Percentiles rank a stretch among this genome's conserved stretches.
These are phyloP conservation scores for Pseudomassariella vexata DNA, from an alignment of 2,329 filamentous ascomycete genomes.

Conservation along the genomic window DNA sequence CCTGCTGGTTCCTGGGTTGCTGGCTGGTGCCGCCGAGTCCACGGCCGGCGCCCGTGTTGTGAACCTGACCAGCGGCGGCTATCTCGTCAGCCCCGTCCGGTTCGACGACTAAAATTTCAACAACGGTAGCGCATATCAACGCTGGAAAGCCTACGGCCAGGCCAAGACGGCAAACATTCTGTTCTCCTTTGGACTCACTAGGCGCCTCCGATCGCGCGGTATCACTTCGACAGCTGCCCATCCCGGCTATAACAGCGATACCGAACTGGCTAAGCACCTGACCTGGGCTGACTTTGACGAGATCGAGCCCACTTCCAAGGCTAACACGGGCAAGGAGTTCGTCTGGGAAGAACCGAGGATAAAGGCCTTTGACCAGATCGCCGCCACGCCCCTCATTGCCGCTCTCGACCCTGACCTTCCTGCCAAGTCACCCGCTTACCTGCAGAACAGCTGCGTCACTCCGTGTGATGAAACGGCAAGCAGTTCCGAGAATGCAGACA, in stretches of 20 bases:
- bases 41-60: neutral
- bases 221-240: neutral
- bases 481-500: neutral
- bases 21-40: neutral
- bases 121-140: neutral
- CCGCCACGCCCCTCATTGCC: neutral
- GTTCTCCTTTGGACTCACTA: neutral
- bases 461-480: neutral
- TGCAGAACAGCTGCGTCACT: neutral
- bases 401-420: neutral
- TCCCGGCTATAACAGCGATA: neutral
- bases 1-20: neutral
- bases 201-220: neutral
- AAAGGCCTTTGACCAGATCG: slow-evolving; percentile 1
- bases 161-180: slow-evolving; percentile 6
- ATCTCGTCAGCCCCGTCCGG: slow-evolving; percentile 2
- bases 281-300: neutral
- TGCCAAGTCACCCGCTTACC: neutral
- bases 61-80: neutral
- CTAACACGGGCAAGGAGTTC: neutral
- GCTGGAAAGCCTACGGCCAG: slow-evolving; percentile 4
- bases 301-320: neutral
- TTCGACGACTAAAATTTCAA: neutral
- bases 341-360: neutral
- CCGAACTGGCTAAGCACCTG: neutral